Evolutionary conservation across 2,329 filamentous ascomycete species (phyloP).

Genomic region (Exserohilum turcica): DNA sequence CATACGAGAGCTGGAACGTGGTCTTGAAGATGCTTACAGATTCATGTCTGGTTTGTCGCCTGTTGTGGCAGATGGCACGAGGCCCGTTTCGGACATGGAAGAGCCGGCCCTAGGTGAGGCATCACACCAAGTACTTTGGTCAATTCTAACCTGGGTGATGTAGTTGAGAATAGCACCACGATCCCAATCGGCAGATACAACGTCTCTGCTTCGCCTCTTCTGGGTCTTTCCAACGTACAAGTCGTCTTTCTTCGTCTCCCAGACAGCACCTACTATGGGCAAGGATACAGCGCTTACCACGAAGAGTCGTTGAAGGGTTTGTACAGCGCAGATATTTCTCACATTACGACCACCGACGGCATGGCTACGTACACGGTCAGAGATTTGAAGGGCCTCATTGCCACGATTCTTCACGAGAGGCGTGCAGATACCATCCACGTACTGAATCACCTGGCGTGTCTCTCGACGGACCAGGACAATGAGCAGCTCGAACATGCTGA

Average conservation of each 20-base stretch:
- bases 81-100: neutral
- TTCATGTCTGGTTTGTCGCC: slow-evolving; percentile 23
- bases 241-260: slow-evolving; percentile 37
- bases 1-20: slow-evolving; percentile 27
- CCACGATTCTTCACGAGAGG: slow-evolving; percentile 19
- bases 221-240: slow-evolving; percentile 22
- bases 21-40: slow-evolving; percentile 30
- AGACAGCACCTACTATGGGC: slow-evolving; percentile 26
- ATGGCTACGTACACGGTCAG: slow-evolving; percentile 28
- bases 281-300: slow-evolving; percentile 21
- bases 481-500: slow-evolving; percentile 33
- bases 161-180: slow-evolving; percentile 10
- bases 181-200: slow-evolving; percentile 13
- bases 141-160: neutral
- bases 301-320: slow-evolving; percentile 29
- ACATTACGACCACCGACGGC: slow-evolving; percentile 25
- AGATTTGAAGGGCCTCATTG: slow-evolving; percentile 23
- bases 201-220: slow-evolving; percentile 18
- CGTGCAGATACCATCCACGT: slow-evolving; percentile 26
- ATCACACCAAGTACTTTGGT: neutral
- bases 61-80: neutral
- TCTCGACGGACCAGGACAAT: slow-evolving; percentile 16
- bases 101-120: slow-evolving; percentile 5
- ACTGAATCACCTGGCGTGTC: slow-evolving; percentile 26
- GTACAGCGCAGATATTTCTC: slow-evolving; percentile 23